phyloP scores from a whole-genome alignment of 805 yeast species.

The Kluyveromyces nonfermentans region DNA sequence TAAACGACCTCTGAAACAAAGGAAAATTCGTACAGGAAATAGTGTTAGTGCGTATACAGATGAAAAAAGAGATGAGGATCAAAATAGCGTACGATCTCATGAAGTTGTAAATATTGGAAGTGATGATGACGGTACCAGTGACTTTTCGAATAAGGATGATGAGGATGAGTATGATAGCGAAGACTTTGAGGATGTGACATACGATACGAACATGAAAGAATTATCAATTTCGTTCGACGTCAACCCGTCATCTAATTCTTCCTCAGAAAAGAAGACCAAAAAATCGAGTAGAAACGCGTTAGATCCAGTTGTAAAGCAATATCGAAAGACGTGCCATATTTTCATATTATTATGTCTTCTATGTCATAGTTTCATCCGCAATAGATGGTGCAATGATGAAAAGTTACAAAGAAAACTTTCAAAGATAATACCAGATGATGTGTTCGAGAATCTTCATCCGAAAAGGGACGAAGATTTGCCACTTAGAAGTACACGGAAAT shows the following conservation, averaged over 20 bases:
- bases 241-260: slow-evolving; percentile 12
- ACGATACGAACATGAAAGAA: slow-evolving; percentile 16
- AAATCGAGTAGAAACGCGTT: slow-evolving; percentile 16
- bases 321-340: slow-evolving; percentile 49
- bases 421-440: slow-evolving; percentile 38
- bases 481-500: slow-evolving; percentile 44
- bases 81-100: background rate
- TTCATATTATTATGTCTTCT: slow-evolving; percentile 49
- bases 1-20: slow-evolving; percentile 8
- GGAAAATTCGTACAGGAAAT: slow-evolving; percentile 2
- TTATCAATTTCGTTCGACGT: slow-evolving; percentile 22
- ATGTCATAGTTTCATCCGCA: slow-evolving; percentile 58
- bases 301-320: background rate
- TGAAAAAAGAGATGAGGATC: background rate
- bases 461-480: slow-evolving; percentile 30
- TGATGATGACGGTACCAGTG: slow-evolving; percentile 13
- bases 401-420: slow-evolving; percentile 34
- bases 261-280: slow-evolving; percentile 14
- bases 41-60: background rate
- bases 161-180: slow-evolving; percentile 22
- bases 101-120: background rate
- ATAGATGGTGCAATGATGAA: slow-evolving; percentile 59
- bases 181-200: slow-evolving; percentile 16
- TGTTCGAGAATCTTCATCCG: slow-evolving; percentile 42
- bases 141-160: slow-evolving; percentile 9